Percentiles rank a stretch among this genome's conserved stretches.
phyloP scores from a whole-genome alignment of 768 basidiomycete species.

The Naganishia vishniacii region DNA sequence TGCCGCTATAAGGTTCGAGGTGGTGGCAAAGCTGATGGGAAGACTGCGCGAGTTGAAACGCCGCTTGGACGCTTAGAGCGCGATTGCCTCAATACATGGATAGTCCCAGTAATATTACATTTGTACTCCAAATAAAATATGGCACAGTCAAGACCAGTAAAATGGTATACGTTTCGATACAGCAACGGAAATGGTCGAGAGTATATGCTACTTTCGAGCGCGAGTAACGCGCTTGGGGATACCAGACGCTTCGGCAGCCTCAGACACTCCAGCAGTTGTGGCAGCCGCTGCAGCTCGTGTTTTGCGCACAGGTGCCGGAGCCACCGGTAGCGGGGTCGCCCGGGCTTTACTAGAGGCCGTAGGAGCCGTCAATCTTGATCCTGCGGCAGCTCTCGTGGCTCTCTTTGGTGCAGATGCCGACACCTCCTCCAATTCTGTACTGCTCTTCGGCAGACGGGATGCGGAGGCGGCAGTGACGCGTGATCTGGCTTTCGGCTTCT shows the following conservation, averaged over 20 bases:
- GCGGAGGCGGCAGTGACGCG: conserved; percentile 3
- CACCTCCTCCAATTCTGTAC: background rate
- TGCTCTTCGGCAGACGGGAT: conserved; percentile 6
- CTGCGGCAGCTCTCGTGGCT: background rate
- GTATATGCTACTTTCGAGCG: conserved; percentile 26
- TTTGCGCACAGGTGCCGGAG: background rate
- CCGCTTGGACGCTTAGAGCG: no score
- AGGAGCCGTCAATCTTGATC: conserved; percentile 11
- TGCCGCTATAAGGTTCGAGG: conserved; percentile 14
- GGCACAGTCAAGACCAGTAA: background rate
- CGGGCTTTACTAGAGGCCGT: conserved; percentile 18
- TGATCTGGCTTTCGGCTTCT: conserved; percentile 6
- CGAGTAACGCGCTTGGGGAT: conserved; percentile 26
- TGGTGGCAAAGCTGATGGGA: background rate
- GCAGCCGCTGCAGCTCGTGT: conserved; percentile 19
- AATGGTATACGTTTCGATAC: background rate
- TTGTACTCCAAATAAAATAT: no score
- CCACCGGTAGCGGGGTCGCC: background rate
- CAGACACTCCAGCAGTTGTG: background rate
- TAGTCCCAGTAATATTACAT: no score
- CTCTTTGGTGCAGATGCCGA: background rate
- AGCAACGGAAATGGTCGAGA: background rate
- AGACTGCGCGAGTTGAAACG: no score
- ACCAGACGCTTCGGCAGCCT: background rate
- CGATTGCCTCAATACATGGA: no score